Percentiles rank a stretch among this genome's conserved stretches.
Conservation (phyloP, 1,284 basidiomycete genomes). For the Cystobasidium pallidum region DNA sequence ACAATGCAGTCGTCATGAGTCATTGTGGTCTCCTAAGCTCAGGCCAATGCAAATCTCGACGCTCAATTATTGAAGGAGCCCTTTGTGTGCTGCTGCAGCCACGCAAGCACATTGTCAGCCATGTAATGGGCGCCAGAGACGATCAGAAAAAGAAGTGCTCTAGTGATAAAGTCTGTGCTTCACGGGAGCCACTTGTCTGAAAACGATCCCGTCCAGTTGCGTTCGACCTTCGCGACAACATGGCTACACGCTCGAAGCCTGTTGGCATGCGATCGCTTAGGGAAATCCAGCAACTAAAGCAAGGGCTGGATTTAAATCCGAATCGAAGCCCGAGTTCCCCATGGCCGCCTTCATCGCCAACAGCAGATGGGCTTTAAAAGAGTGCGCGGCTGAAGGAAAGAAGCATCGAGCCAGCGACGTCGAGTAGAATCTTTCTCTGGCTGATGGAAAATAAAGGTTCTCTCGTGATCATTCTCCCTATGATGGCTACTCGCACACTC, state of each 20-base stretch:
- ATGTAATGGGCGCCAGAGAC: constrained; percentile 14
- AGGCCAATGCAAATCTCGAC: constrained; percentile 15
- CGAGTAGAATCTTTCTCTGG: constrained; percentile 14
- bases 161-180: constrained; percentile 19
- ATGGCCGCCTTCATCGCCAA: constrained; percentile 18
- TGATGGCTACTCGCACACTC: constrained; percentile 18
- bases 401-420: constrained; percentile 18
- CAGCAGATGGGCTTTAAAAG: too few relatives aligned
- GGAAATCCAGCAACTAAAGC: constrained; percentile 21
- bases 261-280: constrained; percentile 13
- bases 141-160: constrained; percentile 13
- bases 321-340: constrained; percentile 15
- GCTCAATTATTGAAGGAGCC: constrained; percentile 19
- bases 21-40: constrained; percentile 20
- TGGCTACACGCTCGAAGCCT: constrained; percentile 19
- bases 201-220: constrained; percentile 19
- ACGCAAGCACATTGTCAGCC: constrained; percentile 22
- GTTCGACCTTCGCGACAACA: too few relatives aligned
- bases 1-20: constrained; percentile 12
- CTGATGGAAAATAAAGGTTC: constrained; percentile 19
- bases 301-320: constrained; percentile 12
- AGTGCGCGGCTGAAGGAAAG: constrained; percentile 15
- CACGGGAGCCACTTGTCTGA: constrained; percentile 16
- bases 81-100: constrained; percentile 20
- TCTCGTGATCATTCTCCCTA: constrained; percentile 15